Evolutionary conservation across 2,329 filamentous ascomycete species (phyloP), one percentile per base, ranked within the genome.

Genomic region (Penicillium sp.): DNA sequence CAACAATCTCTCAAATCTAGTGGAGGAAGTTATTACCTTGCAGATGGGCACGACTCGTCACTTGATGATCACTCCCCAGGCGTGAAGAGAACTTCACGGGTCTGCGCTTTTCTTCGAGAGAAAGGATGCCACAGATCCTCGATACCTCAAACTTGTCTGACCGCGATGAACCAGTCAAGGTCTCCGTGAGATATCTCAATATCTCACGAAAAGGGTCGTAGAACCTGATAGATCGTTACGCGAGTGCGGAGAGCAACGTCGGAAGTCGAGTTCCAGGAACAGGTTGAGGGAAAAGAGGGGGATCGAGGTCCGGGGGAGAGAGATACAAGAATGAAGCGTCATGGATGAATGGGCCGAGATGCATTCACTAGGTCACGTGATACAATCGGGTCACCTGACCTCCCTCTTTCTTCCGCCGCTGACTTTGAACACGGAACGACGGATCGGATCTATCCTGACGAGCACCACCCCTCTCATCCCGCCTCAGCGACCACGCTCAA

Each of bases 151-250:
- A 42, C 64, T 64, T 68, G 64, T 66, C 67, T 63, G 68, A 69
- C 67, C 66, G 64, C 63, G 59, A 66, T 65, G 61, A 72, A 72
- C 69, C 69, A 71, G 66, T 69, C 59, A 70, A 72, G 70, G 69
- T 69, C 68, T 71, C 69, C 66, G 66, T 64, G 64, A 70, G 59
- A 59, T 42, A 13, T 18, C n/a, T n/a, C 6, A 47, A 39, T 54
- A 57, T 66, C 61, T 68, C 67, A 68, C 66, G 65, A 62, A 66
- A 65, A 62, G 59, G 63, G 67, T 62, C 64, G 57, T 58, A 61
- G 63, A 68, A 65, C 60, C 58, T 63, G 64, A 63, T 56, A 57
- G 54, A 44, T 58, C 49, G 58, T 59, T 64, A 62, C 64, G 59
- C 62, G 34, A 13, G 44, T 49, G 45, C 23, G 41, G 41, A 59